These are phyloP conservation scores for Blastobotrys elegans DNA, from an alignment of 1,139 yeast genomes.

Conservation along the genomic window DNA sequence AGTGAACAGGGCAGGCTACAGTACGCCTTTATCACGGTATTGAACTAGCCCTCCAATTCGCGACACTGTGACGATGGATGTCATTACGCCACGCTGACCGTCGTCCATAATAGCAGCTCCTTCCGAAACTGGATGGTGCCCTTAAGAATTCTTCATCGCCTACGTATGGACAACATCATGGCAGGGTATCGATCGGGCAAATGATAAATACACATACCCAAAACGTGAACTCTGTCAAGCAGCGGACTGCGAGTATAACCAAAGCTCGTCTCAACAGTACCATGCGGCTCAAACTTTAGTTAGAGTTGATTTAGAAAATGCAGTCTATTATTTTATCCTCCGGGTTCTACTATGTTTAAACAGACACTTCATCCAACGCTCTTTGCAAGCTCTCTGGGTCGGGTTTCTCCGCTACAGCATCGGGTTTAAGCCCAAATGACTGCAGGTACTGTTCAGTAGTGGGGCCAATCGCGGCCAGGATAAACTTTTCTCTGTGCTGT, in stretches of 20 bases:
- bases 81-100: background rate
- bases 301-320: too few relatives aligned
- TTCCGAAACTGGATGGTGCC: too few relatives aligned
- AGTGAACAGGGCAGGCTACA: background rate
- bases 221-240: too few relatives aligned
- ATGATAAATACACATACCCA: too few relatives aligned
- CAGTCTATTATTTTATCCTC: background rate
- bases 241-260: too few relatives aligned
- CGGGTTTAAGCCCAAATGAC: constrained; percentile 49
- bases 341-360: background rate
- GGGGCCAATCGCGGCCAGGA: constrained; percentile 86
- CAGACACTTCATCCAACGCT: constrained; percentile 28
- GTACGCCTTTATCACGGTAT: background rate
- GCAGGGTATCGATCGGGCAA: too few relatives aligned
- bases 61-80: background rate
- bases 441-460: constrained; percentile 69
- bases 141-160: too few relatives aligned
- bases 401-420: constrained; percentile 67
- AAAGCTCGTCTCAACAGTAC: too few relatives aligned
- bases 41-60: background rate
- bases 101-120: background rate
- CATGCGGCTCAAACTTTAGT: too few relatives aligned
- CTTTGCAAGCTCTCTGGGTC: constrained; percentile 54
- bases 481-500: constrained; percentile 28
- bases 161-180: too few relatives aligned